These are phyloP conservation scores for Wallacemonas collosoma DNA, from an alignment of 208 protist genomes.

Conservation along the genomic window DNA sequence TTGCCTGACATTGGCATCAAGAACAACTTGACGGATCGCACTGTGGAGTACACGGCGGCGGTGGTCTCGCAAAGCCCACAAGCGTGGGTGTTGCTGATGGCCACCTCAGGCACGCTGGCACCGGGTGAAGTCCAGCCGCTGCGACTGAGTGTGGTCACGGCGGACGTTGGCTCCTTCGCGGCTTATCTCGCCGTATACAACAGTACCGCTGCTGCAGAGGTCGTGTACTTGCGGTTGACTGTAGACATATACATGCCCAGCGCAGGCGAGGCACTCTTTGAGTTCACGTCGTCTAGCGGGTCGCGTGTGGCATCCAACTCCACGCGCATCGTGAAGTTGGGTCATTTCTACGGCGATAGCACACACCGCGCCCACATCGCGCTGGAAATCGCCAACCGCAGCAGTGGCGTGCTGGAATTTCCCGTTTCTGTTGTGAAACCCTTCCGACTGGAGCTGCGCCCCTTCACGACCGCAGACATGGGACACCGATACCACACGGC, in stretches of 20 bases:
- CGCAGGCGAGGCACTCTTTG: slow-evolving; percentile 76
- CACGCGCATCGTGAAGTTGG: slow-evolving; percentile 54
- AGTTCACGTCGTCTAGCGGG: slow-evolving; percentile 68
- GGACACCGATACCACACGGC: slow-evolving; percentile 1
- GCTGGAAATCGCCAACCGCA: slow-evolving; percentile 78
- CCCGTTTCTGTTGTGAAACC: slow-evolving; percentile 82
- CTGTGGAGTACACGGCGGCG: slow-evolving; percentile 67
- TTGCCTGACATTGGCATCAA: slow-evolving; percentile 64
- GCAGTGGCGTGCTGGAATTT: slow-evolving; percentile 79
- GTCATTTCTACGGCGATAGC: slow-evolving; percentile 72
- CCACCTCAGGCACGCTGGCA: slow-evolving; percentile 44
- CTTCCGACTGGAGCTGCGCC: slow-evolving; percentile 76
- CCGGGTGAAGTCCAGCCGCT: slow-evolving; percentile 72
- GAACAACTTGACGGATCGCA: slow-evolving; percentile 51
- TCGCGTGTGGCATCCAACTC: slow-evolving; percentile 44
- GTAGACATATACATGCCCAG: slow-evolving; percentile 75
- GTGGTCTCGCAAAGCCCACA: slow-evolving; percentile 82
- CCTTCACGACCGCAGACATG: slow-evolving; percentile 24
- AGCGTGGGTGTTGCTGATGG: slow-evolving; percentile 73
- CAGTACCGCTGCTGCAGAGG: slow-evolving; percentile 48
- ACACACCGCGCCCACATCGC: slow-evolving; percentile 58
- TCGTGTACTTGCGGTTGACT: slow-evolving; percentile 77
- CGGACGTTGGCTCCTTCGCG: slow-evolving; percentile 79
- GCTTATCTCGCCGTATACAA: slow-evolving; percentile 80
- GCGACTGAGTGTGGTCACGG: slow-evolving; percentile 69